Percentiles rank a stretch among this genome's conserved stretches.
phyloP scores from a whole-genome alignment of 2,329 filamentous ascomycete genomes.

The Alternaria burnsii region DNA sequence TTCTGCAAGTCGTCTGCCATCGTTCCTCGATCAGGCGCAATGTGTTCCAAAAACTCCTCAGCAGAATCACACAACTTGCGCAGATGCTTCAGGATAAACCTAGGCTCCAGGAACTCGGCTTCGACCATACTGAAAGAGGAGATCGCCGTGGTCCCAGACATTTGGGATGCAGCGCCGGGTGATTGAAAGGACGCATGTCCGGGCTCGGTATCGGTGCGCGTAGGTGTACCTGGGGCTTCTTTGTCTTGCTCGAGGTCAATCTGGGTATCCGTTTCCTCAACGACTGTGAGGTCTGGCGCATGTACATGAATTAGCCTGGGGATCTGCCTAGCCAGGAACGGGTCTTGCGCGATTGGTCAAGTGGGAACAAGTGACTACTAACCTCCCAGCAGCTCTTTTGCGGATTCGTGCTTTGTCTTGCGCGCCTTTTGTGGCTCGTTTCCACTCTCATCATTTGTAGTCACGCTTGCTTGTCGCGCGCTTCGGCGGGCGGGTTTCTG shows the following conservation, averaged over 20 bases:
- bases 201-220: slow-evolving; percentile 15
- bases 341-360: neutral
- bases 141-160: slow-evolving; percentile 59
- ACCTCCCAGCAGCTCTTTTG: slow-evolving; percentile 40
- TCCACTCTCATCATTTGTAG: slow-evolving; percentile 40
- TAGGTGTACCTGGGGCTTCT: slow-evolving; percentile 33
- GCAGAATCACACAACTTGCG: slow-evolving; percentile 47
- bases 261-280: slow-evolving; percentile 43
- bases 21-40: slow-evolving; percentile 39
- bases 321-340: neutral
- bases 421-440: slow-evolving; percentile 27
- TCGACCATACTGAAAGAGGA: slow-evolving; percentile 58
- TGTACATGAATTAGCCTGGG: slow-evolving; percentile 18
- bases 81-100: slow-evolving; percentile 53
- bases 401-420: slow-evolving; percentile 30
- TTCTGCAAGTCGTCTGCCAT: slow-evolving; percentile 30
- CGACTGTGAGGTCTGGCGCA: slow-evolving; percentile 43
- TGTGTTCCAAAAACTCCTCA: slow-evolving; percentile 41
- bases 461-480: slow-evolving; percentile 40
- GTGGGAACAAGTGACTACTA: slow-evolving; percentile 22
- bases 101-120: slow-evolving; percentile 52
- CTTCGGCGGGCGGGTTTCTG: slow-evolving; percentile 34
- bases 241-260: slow-evolving; percentile 27
- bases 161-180: slow-evolving; percentile 51
- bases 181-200: slow-evolving; percentile 34